Evolutionary conservation across 257 asterid genomes (phyloP), one percentile per base, ranked within the genome.

Genomic region (Penstemon eatonii): DNA sequence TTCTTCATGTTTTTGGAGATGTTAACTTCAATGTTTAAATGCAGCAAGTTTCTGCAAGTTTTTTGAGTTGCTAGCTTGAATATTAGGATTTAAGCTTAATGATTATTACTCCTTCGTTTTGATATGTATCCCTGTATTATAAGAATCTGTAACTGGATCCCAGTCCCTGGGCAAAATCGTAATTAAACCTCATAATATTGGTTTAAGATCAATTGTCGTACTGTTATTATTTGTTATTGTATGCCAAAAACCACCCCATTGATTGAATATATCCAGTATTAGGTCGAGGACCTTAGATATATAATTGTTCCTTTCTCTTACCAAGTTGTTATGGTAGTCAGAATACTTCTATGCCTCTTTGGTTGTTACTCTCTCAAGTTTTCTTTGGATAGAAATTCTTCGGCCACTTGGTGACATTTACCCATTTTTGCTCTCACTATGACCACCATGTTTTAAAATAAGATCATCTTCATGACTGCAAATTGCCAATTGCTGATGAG

Each of bases 401-500:
- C 5, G 11, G 54, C 54, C 13, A 49, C 62, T 50, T 52, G 9
- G 40, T 53, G 60, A 8, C 9, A 50, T 59, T 59, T 66, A 46
- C 41, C 60, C n/a, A 36, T 53, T 56, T 52, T 64, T 52, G 37
- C 13, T 41, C 57, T 60, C 13, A 52, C 15, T 60, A 5, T 6
- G 33, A 63, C 76, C 51, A 66, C 68, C 71, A 44, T 73, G 46
- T 40, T 49, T 13, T 1, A 40, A 49, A 63, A 25, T 47, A 49
- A 44, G 69, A 55, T 65, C 47, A 45, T 51, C 42, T 45, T 69
- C 58, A 64, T 66, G 19, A 43, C 76, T 45, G 65, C 53, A 36
- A 41, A 66, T 54, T 75, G 63, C 19, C 56, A 47, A 63, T 60
- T 59, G 45, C 62, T 71, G 43, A 59, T 63, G 67, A 53, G 71